Conservation (phyloP, 768 basidiomycete genomes). For the Tricholoma matsutake region DNA sequence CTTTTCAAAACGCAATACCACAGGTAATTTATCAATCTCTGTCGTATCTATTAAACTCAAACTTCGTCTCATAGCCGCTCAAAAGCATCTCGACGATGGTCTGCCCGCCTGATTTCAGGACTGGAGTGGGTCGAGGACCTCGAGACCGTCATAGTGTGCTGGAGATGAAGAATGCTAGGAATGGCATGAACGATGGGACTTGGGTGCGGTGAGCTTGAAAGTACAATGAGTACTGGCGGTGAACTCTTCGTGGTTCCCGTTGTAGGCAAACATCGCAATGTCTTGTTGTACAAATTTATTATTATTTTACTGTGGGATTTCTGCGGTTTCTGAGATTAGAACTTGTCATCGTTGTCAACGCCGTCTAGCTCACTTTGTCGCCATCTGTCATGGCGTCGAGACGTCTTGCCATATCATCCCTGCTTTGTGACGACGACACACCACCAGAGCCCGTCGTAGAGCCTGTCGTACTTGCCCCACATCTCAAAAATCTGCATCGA, state of each 20-base stretch:
- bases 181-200: slow-evolving; percentile 60
- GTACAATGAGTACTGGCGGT: slow-evolving; percentile 28
- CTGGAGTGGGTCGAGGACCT: slow-evolving; percentile 78
- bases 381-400: slow-evolving; percentile 52
- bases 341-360: slow-evolving; percentile 7
- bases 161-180: slow-evolving; percentile 48
- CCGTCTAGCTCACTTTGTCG: slow-evolving; percentile 10
- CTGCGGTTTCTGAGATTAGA: no score
- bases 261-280: slow-evolving; percentile 80
- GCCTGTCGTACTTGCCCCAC: slow-evolving; percentile 22
- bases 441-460: slow-evolving; percentile 6
- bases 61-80: slow-evolving; percentile 44
- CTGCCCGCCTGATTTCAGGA: slow-evolving; percentile 62
- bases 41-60: neutral
- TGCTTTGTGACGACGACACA: slow-evolving; percentile 53
- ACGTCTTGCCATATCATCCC: slow-evolving; percentile 72
- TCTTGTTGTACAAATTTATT: slow-evolving; percentile 72
- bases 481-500: slow-evolving; percentile 11
- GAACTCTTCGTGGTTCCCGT: slow-evolving; percentile 62
- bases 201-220: slow-evolving; percentile 70
- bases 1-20: no score
- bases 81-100: slow-evolving; percentile 92
- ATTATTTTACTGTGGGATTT: neutral
- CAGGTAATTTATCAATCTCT: slow-evolving; percentile 46
- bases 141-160: slow-evolving; percentile 83